These are phyloP conservation scores for Eutrema japonicum DNA, from an alignment of 345 rosid species.

Conservation along the genomic window DNA sequence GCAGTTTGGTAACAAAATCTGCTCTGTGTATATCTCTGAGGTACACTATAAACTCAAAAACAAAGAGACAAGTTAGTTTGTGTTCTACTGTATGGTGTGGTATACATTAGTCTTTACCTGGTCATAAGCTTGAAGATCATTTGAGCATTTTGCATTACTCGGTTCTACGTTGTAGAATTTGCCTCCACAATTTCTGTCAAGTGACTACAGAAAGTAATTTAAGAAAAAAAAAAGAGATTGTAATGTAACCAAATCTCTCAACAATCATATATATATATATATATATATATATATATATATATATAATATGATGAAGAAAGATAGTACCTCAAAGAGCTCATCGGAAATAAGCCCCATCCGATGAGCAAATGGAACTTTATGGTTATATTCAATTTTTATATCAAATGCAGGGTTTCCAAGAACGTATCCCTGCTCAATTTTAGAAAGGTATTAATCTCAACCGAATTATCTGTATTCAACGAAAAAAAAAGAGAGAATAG, in stretches of 20 bases:
- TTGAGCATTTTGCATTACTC: conserved; percentile 40
- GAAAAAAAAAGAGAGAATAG: neutral
- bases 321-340: conserved; percentile 35
- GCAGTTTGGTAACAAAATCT: conserved; percentile 39
- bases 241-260: conserved; percentile 14
- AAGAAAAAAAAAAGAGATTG: too few relatives aligned
- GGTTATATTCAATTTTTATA: neutral
- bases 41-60: conserved; percentile 15
- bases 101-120: conserved; percentile 13
- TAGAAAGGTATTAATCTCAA: neutral
- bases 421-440: conserved; percentile 39
- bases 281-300: too few relatives aligned
- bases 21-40: conserved; percentile 32
- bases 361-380: conserved; percentile 31
- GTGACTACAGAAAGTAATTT: conserved; percentile 22
- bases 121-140: conserved; percentile 25
- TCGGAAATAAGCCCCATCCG: conserved; percentile 44
- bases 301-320: neutral
- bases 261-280: neutral
- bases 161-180: conserved; percentile 34
- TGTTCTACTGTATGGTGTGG: neutral
- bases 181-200: conserved; percentile 36
- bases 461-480: neutral
- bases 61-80: conserved; percentile 9
- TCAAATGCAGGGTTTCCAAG: conserved; percentile 38